These are phyloP conservation scores for Allium sativum DNA, from an alignment of 106 monocot species.

Conservation along the genomic window DNA sequence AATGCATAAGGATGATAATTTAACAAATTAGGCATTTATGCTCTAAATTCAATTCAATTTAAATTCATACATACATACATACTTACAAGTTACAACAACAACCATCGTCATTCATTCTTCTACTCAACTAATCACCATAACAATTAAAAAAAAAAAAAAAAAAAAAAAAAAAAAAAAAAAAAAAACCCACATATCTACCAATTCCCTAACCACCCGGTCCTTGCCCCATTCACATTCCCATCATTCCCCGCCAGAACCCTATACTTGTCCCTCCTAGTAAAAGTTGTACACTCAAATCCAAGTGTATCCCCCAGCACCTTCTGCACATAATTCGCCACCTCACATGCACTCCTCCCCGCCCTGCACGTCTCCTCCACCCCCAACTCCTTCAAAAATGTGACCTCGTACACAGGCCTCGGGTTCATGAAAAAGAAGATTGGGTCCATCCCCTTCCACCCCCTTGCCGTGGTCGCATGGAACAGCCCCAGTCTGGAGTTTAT, in stretches of 20 bases:
- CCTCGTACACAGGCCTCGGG: conserved; percentile 88
- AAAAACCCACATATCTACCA: too few relatives aligned
- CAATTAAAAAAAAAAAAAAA: conserved; percentile 11
- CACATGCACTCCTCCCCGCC: conserved; percentile 57
- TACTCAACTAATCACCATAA: too few relatives aligned
- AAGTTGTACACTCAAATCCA: conserved; percentile 91
- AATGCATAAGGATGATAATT: too few relatives aligned
- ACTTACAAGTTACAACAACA: too few relatives aligned
- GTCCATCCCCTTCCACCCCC: conserved; percentile 94
- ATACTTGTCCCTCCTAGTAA: conserved; percentile 91
- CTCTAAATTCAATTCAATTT: too few relatives aligned
- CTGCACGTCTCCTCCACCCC: conserved; percentile 70
- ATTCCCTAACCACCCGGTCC: conserved; percentile 18
- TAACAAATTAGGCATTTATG: too few relatives aligned
- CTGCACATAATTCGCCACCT: conserved; percentile 96
- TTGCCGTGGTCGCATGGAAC: conserved; percentile 91
- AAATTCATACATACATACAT: too few relatives aligned
- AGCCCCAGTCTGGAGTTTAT: conserved; percentile 86
- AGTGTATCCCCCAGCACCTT: conserved; percentile 62
- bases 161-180: too few relatives aligned
- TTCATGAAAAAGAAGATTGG: conserved; percentile 98
- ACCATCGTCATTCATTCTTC: too few relatives aligned
- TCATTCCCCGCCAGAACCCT: conserved; percentile 85
- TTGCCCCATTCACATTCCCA: conserved; percentile 48
- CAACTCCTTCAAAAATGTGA: conserved; percentile 77